phyloP scores from a whole-genome alignment of 2,329 filamentous ascomycete genomes.

The Claviceps paspali region DNA sequence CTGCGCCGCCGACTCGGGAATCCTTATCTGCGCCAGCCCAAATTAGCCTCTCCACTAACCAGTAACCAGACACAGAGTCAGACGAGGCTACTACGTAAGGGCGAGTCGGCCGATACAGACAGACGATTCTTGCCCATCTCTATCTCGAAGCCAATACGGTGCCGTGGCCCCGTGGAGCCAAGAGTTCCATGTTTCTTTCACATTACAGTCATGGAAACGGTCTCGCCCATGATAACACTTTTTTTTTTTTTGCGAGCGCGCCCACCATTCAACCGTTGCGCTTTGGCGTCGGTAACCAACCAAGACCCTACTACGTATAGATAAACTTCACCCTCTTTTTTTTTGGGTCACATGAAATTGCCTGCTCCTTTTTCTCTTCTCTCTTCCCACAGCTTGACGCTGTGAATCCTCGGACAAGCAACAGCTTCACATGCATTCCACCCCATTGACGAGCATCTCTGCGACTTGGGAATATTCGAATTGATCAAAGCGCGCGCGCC shows the following conservation, averaged over 20 bases:
- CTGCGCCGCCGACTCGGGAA: conserved; percentile 4
- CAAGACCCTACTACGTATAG: not conserved
- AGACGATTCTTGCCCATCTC: too few relatives aligned
- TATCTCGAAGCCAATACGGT: too few relatives aligned
- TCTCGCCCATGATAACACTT: not conserved
- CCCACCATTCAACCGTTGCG: not conserved
- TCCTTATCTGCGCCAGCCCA: conserved; percentile 1
- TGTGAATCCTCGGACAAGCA: too few relatives aligned
- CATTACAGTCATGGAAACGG: too few relatives aligned
- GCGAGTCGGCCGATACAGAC: too few relatives aligned
- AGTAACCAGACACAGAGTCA: too few relatives aligned
- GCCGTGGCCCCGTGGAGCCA: too few relatives aligned
- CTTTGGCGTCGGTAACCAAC: not conserved
- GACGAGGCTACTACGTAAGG: too few relatives aligned
- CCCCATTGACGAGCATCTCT: not conserved
- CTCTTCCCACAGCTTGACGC: too few relatives aligned
- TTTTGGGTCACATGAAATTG: not conserved
- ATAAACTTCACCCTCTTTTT: too few relatives aligned
- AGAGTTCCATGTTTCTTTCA: too few relatives aligned
- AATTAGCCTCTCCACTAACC: conserved; percentile 1
- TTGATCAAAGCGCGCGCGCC: not conserved
- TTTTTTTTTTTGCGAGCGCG: too few relatives aligned
- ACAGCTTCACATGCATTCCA: not conserved
- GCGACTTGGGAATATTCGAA: not conserved
- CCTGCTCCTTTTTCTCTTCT: not conserved